Evolutionary conservation across 164 flowering plant species (phyloP), one percentile per base, ranked within the genome.

Genomic region (Saururus chinensis): DNA sequence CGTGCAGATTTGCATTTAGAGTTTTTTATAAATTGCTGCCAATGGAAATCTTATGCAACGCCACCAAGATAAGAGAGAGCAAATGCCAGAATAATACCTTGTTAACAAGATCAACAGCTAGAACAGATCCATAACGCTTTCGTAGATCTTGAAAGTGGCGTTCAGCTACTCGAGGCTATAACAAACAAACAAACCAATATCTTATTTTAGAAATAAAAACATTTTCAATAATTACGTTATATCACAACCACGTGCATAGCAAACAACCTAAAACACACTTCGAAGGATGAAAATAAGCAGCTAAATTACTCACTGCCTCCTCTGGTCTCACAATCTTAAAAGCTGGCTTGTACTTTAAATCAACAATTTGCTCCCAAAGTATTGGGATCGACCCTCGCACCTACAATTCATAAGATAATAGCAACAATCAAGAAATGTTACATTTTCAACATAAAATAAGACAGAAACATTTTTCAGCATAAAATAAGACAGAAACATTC

Each of bases 321-420:
- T 90, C 97, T 55, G 63, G 82, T 59, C 64, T 83, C 73, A 93
- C 81, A 65, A 93, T 76, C 81, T 87, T 96, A 77, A 88, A 90
- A 68, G 83, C 84, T 23, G 99, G 99, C 70, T 93, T 93, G 65
- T 93, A 93, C 25, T 89, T 86, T 76, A 93, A 78, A 78, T 93
- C 96, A 76, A 90, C 99, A 73, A 87, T 79, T 70, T 93, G 97
- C 79, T 93, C 89, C 99, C 99, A 93, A 11, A 82, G 72, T 49
- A 93, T 76, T 57, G 99, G 99, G 42, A 93, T 93, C 40, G 99
- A 90, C 23, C 99, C 99, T 49, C 99, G 80, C 68, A 90, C 85
- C 99, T 93, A 69, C 51, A 73, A 66, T 68, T 12, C 14, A 45
- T 12, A 45, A 7, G 17, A 12, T 12, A 13, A 12, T 12, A 45